Conservation (phyloP, 2,329 filamentous ascomycete species). For the Achaetomium macrosporum region DNA sequence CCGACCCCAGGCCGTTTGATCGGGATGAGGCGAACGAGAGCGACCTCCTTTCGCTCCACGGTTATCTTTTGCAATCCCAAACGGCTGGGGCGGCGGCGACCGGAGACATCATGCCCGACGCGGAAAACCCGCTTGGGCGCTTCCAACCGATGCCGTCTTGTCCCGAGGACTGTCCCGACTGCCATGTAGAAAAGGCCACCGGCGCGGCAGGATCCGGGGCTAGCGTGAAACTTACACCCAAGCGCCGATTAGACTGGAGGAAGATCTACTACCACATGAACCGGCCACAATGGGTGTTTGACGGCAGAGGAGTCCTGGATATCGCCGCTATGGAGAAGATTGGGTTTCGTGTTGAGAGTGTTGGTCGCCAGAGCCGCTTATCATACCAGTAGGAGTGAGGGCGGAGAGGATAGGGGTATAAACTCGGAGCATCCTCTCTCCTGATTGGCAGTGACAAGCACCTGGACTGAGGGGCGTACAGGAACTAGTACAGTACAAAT, state of each 20-base stretch:
- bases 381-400: neutral
- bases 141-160: neutral
- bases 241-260: neutral
- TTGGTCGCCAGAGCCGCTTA: neutral
- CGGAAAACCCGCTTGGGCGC: neutral
- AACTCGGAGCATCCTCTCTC: too few species aligned
- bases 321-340: constrained; percentile 2
- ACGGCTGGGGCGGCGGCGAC: too few species aligned
- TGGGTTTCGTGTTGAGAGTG: constrained; percentile 4
- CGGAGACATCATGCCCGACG: neutral
- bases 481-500: too few species aligned
- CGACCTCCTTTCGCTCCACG: neutral
- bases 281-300: neutral
- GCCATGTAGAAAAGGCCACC: neutral
- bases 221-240: neutral
- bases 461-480: too few species aligned
- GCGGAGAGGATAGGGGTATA: too few species aligned
- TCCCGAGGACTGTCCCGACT: neutral
- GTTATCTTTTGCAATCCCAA: neutral
- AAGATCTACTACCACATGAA: constrained; percentile 6
- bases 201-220: neutral
- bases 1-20: neutral
- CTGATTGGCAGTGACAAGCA: too few species aligned
- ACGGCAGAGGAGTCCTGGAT: constrained; percentile 2
- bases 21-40: neutral